Conservation (phyloP, 164 flowering plant species). For the Piper longum region DNA sequence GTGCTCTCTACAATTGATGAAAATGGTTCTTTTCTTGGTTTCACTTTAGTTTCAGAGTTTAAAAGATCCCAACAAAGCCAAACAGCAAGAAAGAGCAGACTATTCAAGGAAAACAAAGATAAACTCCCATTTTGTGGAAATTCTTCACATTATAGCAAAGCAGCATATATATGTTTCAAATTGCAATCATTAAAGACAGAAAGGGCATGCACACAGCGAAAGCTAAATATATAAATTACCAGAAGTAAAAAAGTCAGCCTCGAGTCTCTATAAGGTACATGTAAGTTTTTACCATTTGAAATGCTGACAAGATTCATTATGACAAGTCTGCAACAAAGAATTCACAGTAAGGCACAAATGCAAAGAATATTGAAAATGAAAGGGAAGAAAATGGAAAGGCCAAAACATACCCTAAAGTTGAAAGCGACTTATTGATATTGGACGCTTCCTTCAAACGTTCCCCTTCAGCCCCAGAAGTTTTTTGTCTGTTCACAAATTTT, state of each 20-base stretch:
- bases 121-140: neutral
- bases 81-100: neutral
- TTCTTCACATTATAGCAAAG: neutral
- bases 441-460: constrained; percentile 94
- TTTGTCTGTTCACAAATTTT: constrained; percentile 38
- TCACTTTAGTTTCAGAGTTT: no score
- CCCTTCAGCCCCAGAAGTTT: constrained; percentile 91
- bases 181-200: neutral
- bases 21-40: neutral
- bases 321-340: constrained; percentile 38
- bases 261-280: constrained; percentile 87
- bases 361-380: neutral
- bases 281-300: constrained; percentile 86
- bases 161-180: no score
- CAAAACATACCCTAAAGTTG: constrained; percentile 68
- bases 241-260: constrained; percentile 91
- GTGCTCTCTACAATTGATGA: no score
- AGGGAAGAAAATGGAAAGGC: no score
- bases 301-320: constrained; percentile 81
- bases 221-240: constrained; percentile 19
- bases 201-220: neutral
- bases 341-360: neutral
- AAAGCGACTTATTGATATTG: constrained; percentile 81
- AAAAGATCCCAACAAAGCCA: neutral
- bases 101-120: neutral